A percentile compares a stretch with the other conserved stretches of the same genome.
phyloP scores from a whole-genome alignment of 2,329 filamentous ascomycete species.

The Volutella citrinella region DNA sequence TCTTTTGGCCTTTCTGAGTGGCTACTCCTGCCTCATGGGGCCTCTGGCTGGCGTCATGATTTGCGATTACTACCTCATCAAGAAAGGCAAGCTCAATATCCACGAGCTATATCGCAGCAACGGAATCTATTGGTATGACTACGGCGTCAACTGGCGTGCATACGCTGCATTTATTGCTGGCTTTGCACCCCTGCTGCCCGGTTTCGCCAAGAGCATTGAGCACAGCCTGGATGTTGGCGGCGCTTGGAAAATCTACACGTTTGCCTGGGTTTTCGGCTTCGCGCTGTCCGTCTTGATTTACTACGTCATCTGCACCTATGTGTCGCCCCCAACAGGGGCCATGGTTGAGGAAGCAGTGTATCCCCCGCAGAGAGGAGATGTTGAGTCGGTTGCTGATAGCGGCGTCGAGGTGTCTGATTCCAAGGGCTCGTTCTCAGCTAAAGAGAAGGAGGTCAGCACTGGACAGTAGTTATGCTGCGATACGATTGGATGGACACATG shows the following conservation, averaged over 20 bases:
- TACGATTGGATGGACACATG: no score
- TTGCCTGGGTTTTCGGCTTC: conserved; percentile 3
- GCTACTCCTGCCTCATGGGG: conserved; percentile 3
- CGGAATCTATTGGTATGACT: conserved; percentile 1
- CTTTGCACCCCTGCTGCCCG: not conserved
- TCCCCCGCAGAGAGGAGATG: conserved; percentile 1
- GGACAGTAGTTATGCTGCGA: no score
- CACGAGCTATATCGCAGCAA: conserved; percentile 2
- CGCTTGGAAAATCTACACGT: conserved; percentile 4
- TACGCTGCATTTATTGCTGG: not conserved
- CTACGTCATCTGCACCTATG: conserved; percentile 5
- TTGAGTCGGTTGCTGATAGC: conserved; percentile 1
- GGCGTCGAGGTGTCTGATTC: conserved; percentile 2
- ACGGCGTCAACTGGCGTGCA: not conserved
- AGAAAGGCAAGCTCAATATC: conserved; percentile 2
- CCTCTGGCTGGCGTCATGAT: conserved; percentile 4
- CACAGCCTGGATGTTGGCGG: not conserved
- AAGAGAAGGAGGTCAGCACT: conserved; percentile 3
- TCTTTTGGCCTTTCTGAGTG: conserved; percentile 5
- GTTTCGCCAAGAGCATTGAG: conserved; percentile 2
- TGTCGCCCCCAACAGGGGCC: conserved; percentile 1
- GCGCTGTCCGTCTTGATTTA: conserved; percentile 1
- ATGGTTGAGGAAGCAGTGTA: conserved; percentile 3
- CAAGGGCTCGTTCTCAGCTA: conserved; percentile 2
- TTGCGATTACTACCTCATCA: conserved; percentile 6